A percentile compares a stretch with the other conserved stretches of the same genome.
Evolutionary conservation across 2,329 filamentous ascomycete species (phyloP).

Genomic region (Cadophora malorum): DNA sequence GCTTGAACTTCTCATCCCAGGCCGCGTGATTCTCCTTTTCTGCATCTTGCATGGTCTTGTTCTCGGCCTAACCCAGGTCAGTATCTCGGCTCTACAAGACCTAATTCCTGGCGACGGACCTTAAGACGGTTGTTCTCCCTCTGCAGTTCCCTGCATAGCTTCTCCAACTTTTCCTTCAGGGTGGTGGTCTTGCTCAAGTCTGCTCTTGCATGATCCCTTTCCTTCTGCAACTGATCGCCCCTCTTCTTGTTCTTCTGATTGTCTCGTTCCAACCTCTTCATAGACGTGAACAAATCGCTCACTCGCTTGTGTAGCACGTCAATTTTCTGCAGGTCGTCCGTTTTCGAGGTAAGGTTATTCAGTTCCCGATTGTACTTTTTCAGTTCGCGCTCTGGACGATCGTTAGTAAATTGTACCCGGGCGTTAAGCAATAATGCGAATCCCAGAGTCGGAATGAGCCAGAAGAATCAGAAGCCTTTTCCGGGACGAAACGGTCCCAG

Average conservation of each 20-base stretch:
- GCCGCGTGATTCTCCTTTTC: slow-evolving; percentile 83
- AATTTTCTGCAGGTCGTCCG: slow-evolving; percentile 90
- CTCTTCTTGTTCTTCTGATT: slow-evolving; percentile 96
- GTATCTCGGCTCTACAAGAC: slow-evolving; percentile 26
- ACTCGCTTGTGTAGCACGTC: slow-evolving; percentile 91
- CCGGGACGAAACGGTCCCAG: not conserved
- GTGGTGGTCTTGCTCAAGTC: slow-evolving; percentile 90
- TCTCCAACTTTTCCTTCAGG: slow-evolving; percentile 96
- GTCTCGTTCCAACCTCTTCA: slow-evolving; percentile 94
- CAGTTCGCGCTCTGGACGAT: slow-evolving; percentile 80
- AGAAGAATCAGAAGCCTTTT: not conserved
- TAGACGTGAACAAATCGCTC: slow-evolving; percentile 87
- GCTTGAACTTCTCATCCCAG: slow-evolving; percentile 84
- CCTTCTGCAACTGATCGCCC: slow-evolving; percentile 92
- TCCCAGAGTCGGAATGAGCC: not conserved
- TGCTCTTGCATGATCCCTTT: slow-evolving; percentile 87
- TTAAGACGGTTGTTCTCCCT: slow-evolving; percentile 99
- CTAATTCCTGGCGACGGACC: slow-evolving; percentile 55
- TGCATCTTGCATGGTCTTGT: slow-evolving; percentile 86
- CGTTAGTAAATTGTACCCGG: slow-evolving; percentile 17
- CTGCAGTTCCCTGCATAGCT: slow-evolving; percentile 90
- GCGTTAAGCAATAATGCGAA: slow-evolving; percentile 1
- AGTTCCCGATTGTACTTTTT: slow-evolving; percentile 93
- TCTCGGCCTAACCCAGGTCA: slow-evolving; percentile 72
- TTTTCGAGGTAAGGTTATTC: slow-evolving; percentile 85